Conservation (phyloP, 805 yeast species). For the Candida corydali region DNA sequence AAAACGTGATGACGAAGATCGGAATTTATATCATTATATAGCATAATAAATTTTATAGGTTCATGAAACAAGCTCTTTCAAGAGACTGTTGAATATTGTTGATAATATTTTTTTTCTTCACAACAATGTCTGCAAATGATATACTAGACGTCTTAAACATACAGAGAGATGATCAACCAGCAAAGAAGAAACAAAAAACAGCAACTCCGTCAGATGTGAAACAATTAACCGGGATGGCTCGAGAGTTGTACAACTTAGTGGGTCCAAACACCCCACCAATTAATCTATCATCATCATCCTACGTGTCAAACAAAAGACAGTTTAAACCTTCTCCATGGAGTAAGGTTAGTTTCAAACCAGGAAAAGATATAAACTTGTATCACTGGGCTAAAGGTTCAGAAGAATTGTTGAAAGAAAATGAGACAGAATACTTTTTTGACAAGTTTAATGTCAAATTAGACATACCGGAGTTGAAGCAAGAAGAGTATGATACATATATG, state of each 20-base stretch:
- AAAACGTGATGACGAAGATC: conserved; percentile 61
- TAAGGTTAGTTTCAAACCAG: conserved; percentile 54
- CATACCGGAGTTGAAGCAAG: conserved; percentile 62
- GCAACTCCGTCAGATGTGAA: conserved; percentile 17
- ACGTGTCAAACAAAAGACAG: conserved; percentile 52
- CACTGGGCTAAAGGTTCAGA: conserved; percentile 88
- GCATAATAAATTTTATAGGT: conserved; percentile 49
- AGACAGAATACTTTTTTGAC: conserved; percentile 56
- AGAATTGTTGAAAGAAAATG: conserved; percentile 34
- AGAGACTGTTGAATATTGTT: no score
- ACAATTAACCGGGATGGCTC: conserved; percentile 65
- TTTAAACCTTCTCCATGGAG: conserved; percentile 83
- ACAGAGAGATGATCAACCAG: conserved; percentile 45
- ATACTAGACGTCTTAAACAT: conserved; percentile 75
- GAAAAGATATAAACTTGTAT: conserved; percentile 45
- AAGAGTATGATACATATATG: conserved; percentile 51
- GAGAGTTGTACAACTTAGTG: conserved; percentile 81
- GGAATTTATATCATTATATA: conserved; percentile 60
- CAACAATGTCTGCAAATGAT: conserved; percentile 43
- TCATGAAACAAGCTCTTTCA: no score
- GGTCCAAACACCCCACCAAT: conserved; percentile 92
- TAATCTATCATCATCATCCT: conserved; percentile 30
- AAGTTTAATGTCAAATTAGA: conserved; percentile 67
- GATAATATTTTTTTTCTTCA: no score
- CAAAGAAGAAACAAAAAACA: conserved; percentile 37